These are phyloP conservation scores for Stephania japonica DNA, from an alignment of 164 flowering plant species.

Conservation along the genomic window DNA sequence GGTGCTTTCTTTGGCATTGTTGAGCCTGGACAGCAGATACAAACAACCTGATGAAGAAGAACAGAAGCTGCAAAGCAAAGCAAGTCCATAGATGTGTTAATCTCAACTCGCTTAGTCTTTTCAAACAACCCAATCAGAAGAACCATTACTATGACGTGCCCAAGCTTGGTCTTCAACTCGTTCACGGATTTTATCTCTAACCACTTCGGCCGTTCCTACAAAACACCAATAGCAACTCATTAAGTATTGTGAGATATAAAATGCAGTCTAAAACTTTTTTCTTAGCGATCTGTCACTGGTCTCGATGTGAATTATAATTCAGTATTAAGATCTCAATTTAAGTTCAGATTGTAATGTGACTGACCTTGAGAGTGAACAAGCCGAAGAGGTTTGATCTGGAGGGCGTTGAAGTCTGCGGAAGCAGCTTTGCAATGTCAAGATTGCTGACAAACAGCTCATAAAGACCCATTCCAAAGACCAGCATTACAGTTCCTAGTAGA, in stretches of 20 bases:
- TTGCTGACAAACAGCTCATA: conserved; percentile 83
- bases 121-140: conserved; percentile 76
- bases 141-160: conserved; percentile 90
- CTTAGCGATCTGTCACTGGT: too few species aligned
- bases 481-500: conserved; percentile 79
- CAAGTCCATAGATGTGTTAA: conserved; percentile 52
- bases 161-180: conserved; percentile 81
- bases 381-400: conserved; percentile 68
- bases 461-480: conserved; percentile 90
- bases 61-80: conserved; percentile 78
- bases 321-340: not conserved
- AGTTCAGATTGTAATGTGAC: not conserved
- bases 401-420: conserved; percentile 21
- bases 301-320: not conserved
- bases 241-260: not conserved
- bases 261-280: not conserved
- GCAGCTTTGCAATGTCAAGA: conserved; percentile 41
- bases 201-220: conserved; percentile 83
- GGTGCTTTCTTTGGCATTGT: conserved; percentile 19
- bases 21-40: conserved; percentile 61
- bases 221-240: conserved; percentile 1
- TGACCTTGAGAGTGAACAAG: conserved; percentile 60
- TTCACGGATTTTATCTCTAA: conserved; percentile 60
- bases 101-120: conserved; percentile 66
- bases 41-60: conserved; percentile 66